Conservation (phyloP, 1,284 basidiomycete species). For the Ustilago tritici region DNA sequence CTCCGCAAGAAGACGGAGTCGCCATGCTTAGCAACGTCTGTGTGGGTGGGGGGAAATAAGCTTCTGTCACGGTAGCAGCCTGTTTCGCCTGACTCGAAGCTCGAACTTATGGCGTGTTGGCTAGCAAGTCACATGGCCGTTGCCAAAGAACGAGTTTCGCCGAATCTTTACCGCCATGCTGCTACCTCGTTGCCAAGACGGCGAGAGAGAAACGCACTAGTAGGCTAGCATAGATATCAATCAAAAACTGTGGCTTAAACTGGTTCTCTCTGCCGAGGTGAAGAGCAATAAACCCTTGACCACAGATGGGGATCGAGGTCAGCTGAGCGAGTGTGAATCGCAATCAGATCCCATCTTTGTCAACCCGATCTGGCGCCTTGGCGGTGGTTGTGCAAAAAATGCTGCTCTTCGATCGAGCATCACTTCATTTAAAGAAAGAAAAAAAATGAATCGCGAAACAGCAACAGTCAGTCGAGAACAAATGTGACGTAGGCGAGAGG, state of each 20-base stretch:
- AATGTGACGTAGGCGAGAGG: slow-evolving; percentile 16
- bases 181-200: neutral
- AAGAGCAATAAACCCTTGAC: neutral
- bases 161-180: slow-evolving; percentile 19
- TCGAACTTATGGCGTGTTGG: neutral
- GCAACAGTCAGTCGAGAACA: neutral
- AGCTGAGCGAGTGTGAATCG: neutral
- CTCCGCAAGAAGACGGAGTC: neutral
- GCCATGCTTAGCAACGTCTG: neutral
- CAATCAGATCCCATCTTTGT: neutral
- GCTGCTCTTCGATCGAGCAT: slow-evolving; percentile 3
- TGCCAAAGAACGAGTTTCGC: slow-evolving; percentile 19
- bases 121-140: slow-evolving; percentile 3
- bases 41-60: neutral
- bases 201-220: neutral
- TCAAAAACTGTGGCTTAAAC: neutral
- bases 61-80: neutral
- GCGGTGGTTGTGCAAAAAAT: neutral
- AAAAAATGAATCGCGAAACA: too few species aligned
- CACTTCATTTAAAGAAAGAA: neutral
- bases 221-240: neutral
- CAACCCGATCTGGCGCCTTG: slow-evolving; percentile 5
- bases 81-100: neutral
- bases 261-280: neutral
- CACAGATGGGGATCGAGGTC: neutral